phyloP scores from a whole-genome alignment of 208 protist species.

The Acanthamoeba healyi region DNA sequence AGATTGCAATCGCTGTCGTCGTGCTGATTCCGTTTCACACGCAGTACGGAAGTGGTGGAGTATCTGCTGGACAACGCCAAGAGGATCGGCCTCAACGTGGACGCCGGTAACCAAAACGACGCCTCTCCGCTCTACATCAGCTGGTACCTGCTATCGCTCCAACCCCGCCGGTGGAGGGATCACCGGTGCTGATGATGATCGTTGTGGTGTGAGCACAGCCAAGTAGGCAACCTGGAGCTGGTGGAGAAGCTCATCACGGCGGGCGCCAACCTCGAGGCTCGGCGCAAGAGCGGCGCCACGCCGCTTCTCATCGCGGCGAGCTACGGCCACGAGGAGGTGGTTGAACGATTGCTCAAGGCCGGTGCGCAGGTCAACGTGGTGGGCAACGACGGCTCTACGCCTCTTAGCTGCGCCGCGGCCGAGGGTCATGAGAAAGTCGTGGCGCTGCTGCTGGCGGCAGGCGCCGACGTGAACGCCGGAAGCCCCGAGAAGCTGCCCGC shows the following conservation, averaged over 20 bases:
- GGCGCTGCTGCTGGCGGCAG: background rate
- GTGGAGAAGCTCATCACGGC: slow-evolving; percentile 5
- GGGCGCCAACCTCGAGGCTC: background rate
- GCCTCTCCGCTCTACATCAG: slow-evolving; percentile 51
- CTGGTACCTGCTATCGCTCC: background rate
- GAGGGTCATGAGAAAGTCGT: background rate
- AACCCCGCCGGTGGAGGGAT: background rate
- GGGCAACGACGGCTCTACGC: background rate
- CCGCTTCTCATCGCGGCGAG: slow-evolving; percentile 12
- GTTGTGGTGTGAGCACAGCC: background rate
- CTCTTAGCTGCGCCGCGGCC: background rate
- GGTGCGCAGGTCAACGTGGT: slow-evolving; percentile 24
- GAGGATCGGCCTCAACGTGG: background rate
- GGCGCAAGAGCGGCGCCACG: slow-evolving; percentile 5
- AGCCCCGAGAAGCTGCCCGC: background rate
- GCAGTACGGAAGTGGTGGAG: background rate
- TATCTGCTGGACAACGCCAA: background rate
- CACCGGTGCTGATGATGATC: background rate
- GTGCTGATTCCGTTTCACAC: background rate
- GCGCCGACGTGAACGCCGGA: background rate
- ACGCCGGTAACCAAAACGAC: background rate
- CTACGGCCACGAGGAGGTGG: background rate
- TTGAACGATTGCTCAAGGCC: background rate
- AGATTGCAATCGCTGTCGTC: too few relatives aligned
- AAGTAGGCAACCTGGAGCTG: background rate